Conservation (phyloP, 257 asterid genomes). For the Primulina tabacum region DNA sequence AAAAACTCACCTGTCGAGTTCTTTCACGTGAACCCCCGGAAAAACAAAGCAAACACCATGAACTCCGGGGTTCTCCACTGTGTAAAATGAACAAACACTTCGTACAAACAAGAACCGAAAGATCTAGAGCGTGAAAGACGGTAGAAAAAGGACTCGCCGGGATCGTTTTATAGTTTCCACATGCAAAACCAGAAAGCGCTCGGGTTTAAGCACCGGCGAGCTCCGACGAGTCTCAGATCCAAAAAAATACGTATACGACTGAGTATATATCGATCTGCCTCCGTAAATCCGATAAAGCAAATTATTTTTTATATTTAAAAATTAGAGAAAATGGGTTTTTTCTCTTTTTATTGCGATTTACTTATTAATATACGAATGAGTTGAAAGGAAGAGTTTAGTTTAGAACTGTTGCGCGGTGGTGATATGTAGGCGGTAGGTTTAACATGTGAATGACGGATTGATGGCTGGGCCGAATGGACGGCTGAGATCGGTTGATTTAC, state of each 20-base stretch:
- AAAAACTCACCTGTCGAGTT: conserved; percentile 28
- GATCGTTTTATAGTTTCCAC: conserved; percentile 45
- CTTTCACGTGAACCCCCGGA: conserved; percentile 17
- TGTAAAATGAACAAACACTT: conserved; percentile 17
- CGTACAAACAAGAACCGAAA: conserved; percentile 14
- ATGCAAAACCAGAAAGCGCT: conserved; percentile 22
- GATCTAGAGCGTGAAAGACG: conserved; percentile 28
- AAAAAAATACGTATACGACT: conserved; percentile 39
- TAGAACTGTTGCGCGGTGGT: conserved; percentile 29
- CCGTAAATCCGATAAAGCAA: conserved; percentile 26
- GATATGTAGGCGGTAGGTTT: conserved; percentile 38
- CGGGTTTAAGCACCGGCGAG: conserved; percentile 69
- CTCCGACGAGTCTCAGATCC: conserved; percentile 83
- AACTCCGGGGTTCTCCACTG: conserved; percentile 17
- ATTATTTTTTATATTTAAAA: conserved; percentile 2
- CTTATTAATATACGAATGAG: conserved; percentile 1
- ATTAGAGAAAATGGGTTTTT: conserved; percentile 10
- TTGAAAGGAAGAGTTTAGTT: conserved; percentile 20
- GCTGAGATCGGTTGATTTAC: conserved; percentile 21
- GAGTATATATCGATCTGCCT: conserved; percentile 29
- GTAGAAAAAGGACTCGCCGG: conserved; percentile 29
- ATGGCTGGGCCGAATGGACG: conserved; percentile 28
- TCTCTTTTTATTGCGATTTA: conserved; percentile 2
- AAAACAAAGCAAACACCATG: conserved; percentile 1
- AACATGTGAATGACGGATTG: conserved; percentile 12